phyloP scores from a whole-genome alignment of 345 rosid genomes.

The Pugionium dolabratum region DNA sequence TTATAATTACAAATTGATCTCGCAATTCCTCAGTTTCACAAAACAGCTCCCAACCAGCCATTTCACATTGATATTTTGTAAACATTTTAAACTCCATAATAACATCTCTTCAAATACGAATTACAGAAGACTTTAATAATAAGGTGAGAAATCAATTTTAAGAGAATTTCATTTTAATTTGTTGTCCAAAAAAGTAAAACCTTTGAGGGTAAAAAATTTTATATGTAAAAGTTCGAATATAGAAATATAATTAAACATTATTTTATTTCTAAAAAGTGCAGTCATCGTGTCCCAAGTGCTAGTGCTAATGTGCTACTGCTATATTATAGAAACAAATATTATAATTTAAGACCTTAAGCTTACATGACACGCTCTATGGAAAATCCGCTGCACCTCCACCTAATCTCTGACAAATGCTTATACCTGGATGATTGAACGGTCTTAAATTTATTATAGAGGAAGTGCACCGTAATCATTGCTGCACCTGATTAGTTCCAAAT shows the following conservation, averaged over 20 bases:
- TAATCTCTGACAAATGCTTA: neutral
- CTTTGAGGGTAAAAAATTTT: too few species aligned
- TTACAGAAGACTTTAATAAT: neutral
- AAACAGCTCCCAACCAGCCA: neutral
- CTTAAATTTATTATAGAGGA: neutral
- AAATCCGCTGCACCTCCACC: constrained; percentile 11
- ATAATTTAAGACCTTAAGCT: constrained; percentile 30
- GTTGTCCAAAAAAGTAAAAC: neutral
- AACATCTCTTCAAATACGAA: too few species aligned
- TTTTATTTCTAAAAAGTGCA: neutral
- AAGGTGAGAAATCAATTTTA: neutral
- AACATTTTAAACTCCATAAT: too few species aligned
- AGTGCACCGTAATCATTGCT: neutral
- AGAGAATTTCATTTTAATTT: neutral
- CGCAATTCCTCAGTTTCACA: constrained; percentile 1
- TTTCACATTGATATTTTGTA: too few species aligned
- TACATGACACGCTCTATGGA: constrained; percentile 38
- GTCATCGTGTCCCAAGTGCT: neutral
- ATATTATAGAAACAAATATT: constrained; percentile 16
- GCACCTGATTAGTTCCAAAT: constrained; percentile 14
- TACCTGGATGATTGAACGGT: constrained; percentile 17
- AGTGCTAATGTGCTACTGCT: too few species aligned
- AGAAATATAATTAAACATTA: constrained; percentile 18
- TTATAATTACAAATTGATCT: neutral
- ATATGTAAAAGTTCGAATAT: neutral